Base-by-base conservation (phyloP, 257 asterid species). In the Vinca minor region DNA sequence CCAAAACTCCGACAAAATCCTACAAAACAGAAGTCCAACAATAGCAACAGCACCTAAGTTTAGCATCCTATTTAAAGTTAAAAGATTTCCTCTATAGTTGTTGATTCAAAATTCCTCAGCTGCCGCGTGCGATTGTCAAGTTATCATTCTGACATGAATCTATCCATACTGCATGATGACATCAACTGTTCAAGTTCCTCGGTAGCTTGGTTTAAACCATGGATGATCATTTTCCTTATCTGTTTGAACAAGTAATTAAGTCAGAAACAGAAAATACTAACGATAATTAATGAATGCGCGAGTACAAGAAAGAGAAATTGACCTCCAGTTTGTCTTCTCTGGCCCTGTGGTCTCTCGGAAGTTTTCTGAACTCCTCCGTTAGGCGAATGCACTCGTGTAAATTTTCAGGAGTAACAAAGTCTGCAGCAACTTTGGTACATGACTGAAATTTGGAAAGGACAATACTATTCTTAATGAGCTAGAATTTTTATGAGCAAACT, bases 281-380 rank as follows among this genome's bases (percentile, higher is more conserved):
- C 7, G 10, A 59, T 10, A 14, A 39, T 28, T 25, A 35, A 17
- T 26, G 35, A 12, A 17, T 32, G 26, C 9, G 18, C 26, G 42
- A 34, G 26, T 20, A 62, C 9, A 52, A 56, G 70, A 44, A 31
- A 45, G 62, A n/a, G 13, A 50, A 65, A 62, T 77, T 34, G 53
- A 92, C 98, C 94, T 92, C 98, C 69, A 92, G 69, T 73, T 92
- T 92, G 84, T 92, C 98, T 81, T 92, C 98, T 71, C 78, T 87
- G 69, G 95, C 95, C 80, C 78, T 92, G 77, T 92, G 98, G 67
- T 73, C 72, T 64, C 59, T 89, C 20, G 98, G 96, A 50, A 92
- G 96, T 73, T 64, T 82, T 78, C 98, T 79, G 67, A 88, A 89
- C 78, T 87, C 98, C 69, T 77, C 95, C 1, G 96, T 81, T 39